phyloP scores from a whole-genome alignment of 1,284 basidiomycete genomes.

The Sanghuangporus weigelae region DNA sequence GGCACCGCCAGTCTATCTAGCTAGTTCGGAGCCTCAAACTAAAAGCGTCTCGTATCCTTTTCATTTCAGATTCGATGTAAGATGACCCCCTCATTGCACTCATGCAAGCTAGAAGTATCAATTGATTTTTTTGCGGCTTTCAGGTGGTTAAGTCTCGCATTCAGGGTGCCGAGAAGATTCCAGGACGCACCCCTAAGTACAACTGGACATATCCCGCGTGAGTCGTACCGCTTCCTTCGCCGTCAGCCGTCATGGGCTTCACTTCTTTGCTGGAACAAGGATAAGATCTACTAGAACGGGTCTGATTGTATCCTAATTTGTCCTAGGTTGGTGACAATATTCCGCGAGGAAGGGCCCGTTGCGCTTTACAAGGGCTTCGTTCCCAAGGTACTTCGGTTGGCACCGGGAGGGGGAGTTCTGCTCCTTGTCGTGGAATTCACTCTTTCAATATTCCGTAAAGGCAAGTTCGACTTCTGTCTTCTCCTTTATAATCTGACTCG shows the following conservation, averaged over 20 bases:
- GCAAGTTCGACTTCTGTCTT: slow-evolving; percentile 31
- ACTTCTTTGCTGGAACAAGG: background rate
- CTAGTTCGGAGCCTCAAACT: background rate
- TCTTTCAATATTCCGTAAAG: slow-evolving; percentile 65
- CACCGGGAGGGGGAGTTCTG: slow-evolving; percentile 93
- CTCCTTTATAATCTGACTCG: background rate
- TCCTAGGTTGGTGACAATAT: slow-evolving; percentile 63
- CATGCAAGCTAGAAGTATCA: background rate
- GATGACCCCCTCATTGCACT: slow-evolving; percentile 19
- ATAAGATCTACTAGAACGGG: slow-evolving; percentile 1
- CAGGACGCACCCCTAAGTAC: slow-evolving; percentile 75
- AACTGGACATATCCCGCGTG: slow-evolving; percentile 89
- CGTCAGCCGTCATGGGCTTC: slow-evolving; percentile 26
- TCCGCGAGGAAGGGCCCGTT: slow-evolving; percentile 83
- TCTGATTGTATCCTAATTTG: background rate
- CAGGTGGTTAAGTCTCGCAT: slow-evolving; percentile 96
- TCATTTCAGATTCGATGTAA: slow-evolving; percentile 50
- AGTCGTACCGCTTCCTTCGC: slow-evolving; percentile 16
- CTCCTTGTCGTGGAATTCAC: slow-evolving; percentile 89
- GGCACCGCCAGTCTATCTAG: background rate
- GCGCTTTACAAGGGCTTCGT: slow-evolving; percentile 95
- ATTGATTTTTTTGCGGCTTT: slow-evolving; percentile 7
- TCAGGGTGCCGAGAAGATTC: slow-evolving; percentile 66
- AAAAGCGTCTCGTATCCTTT: background rate
- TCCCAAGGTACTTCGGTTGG: slow-evolving; percentile 80